Conservation (phyloP, 345 rosid species). For the Populus simonii region DNA sequence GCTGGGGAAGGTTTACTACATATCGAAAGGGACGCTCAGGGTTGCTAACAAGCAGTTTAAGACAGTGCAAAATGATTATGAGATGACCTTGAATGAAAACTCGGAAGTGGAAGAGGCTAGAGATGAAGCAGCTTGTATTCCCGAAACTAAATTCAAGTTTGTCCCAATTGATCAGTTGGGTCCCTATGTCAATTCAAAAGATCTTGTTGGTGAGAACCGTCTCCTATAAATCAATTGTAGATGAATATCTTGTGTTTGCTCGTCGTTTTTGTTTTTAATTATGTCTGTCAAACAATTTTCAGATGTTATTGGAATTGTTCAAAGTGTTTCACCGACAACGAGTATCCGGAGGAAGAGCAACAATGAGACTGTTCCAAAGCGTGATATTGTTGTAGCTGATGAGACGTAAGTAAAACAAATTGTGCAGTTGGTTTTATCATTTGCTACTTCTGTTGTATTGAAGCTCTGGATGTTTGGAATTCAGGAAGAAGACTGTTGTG, state of each 20-base stretch:
- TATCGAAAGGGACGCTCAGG: constrained; percentile 72
- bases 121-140: constrained; percentile 59
- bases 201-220: constrained; percentile 62
- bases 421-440: neutral
- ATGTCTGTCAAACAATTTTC: neutral
- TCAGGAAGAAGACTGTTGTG: constrained; percentile 75
- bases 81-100: constrained; percentile 83
- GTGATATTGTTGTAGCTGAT: constrained; percentile 81
- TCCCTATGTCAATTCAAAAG: constrained; percentile 61
- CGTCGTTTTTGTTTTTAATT: too few relatives aligned
- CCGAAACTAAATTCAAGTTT: constrained; percentile 78
- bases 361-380: constrained; percentile 74
- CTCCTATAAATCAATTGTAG: neutral
- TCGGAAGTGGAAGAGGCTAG: constrained; percentile 83
- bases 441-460: neutral
- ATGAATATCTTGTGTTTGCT: neutral
- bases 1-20: constrained; percentile 80
- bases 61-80: constrained; percentile 88
- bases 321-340: constrained; percentile 72
- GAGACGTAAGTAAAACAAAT: constrained; percentile 45
- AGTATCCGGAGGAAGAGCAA: constrained; percentile 76
- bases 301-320: constrained; percentile 90
- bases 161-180: constrained; percentile 81
- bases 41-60: constrained; percentile 90
- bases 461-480: neutral